A percentile compares a stretch with the other conserved stretches of the same genome.
phyloP scores from a whole-genome alignment of 345 rosid genomes.

The Eucalyptus tenuipes region DNA sequence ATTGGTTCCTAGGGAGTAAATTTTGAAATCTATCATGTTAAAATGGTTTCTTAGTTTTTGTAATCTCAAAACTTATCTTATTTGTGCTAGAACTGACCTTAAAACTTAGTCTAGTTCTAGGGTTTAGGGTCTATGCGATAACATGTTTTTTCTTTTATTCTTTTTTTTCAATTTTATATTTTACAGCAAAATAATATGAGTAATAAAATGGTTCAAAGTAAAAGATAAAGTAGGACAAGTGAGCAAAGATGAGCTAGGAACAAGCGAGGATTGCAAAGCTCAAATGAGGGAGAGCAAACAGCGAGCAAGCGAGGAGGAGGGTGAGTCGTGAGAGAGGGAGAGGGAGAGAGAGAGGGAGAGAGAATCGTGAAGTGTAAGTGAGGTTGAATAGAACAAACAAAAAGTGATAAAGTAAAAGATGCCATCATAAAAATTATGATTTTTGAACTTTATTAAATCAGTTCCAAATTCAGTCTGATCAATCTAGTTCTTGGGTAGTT shows the following conservation, averaged over 20 bases:
- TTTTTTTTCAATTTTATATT: too few species aligned
- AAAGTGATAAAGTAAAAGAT: not conserved
- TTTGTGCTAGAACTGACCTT: rapidly evolving
- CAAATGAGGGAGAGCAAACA: not conserved
- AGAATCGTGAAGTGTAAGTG: not conserved
- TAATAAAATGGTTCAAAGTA: not conserved
- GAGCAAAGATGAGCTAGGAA: not conserved
- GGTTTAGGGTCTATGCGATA: not conserved
- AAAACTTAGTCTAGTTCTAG: not conserved
- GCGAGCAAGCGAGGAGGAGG: rapidly evolving
- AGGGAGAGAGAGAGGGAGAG: not conserved
- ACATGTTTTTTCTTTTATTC: not conserved
- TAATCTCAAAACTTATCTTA: not conserved
- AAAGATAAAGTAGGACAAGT: not conserved
- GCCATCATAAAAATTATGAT: not conserved
- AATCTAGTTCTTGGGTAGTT: rapidly evolving
- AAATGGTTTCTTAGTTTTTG: not conserved
- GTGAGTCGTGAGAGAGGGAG: not conserved
- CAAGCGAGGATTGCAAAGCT: not conserved
- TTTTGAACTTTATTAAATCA: not conserved
- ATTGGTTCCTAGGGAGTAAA: rapidly evolving
- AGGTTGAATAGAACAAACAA: not conserved
- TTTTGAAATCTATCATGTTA: too few species aligned
- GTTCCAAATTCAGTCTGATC: not conserved
- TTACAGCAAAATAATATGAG: not conserved